Conservation (phyloP, 1,284 basidiomycete genomes). For the Tausonia pullulans region DNA sequence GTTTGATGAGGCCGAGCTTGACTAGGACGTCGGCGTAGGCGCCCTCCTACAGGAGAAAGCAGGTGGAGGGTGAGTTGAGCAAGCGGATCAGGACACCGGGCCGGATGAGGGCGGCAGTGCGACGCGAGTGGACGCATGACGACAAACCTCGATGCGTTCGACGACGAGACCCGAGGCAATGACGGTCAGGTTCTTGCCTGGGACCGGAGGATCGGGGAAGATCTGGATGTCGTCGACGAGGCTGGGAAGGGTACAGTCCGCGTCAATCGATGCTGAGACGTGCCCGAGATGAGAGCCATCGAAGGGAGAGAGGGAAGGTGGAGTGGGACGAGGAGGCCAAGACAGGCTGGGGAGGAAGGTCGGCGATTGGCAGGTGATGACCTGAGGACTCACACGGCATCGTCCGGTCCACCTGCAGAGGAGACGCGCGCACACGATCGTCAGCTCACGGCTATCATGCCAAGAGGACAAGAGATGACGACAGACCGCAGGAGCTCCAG, state of each 20-base stretch:
- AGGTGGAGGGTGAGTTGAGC: not conserved
- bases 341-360: not conserved
- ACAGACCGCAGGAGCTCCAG: constrained; percentile 13
- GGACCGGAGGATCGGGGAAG: constrained; percentile 67
- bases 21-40: constrained; percentile 76
- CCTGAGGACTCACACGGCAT: too few relatives aligned
- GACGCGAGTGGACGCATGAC: constrained; percentile 18
- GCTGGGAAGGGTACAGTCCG: constrained; percentile 19
- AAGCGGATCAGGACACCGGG: not conserved
- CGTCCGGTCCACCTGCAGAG: too few relatives aligned
- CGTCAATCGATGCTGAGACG: constrained; percentile 3
- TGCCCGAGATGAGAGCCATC: not conserved
- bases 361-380: too few relatives aligned
- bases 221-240: constrained; percentile 54
- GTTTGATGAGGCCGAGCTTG: constrained; percentile 76
- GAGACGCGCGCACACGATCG: too few relatives aligned
- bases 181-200: constrained; percentile 72
- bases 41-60: constrained; percentile 53
- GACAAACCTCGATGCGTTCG: constrained; percentile 52
- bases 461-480: not conserved
- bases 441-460: too few relatives aligned
- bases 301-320: not conserved
- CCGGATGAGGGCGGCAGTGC: not conserved
- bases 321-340: not conserved
- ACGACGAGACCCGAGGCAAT: constrained; percentile 53